Conservation (phyloP, 768 basidiomycete species). For the Neoboletus subvelutipes region DNA sequence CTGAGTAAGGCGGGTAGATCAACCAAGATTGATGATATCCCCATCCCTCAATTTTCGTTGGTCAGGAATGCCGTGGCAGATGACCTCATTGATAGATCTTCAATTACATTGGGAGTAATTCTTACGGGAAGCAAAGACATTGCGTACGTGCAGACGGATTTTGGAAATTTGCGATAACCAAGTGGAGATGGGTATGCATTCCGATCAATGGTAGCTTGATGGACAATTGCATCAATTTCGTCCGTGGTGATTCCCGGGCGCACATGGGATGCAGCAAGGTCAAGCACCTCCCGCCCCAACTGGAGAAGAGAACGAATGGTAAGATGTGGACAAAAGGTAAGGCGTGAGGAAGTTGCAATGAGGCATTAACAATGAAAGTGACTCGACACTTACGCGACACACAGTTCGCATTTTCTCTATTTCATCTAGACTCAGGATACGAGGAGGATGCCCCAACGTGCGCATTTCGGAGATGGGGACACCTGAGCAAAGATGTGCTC, state of each 20-base stretch:
- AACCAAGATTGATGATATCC: constrained; percentile 95
- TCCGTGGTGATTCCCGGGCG: constrained; percentile 95
- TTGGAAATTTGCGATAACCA: constrained; percentile 89
- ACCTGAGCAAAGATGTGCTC: constrained; percentile 39
- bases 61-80: constrained; percentile 97
- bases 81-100: constrained; percentile 91
- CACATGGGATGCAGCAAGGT: constrained; percentile 82
- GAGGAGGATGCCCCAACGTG: constrained; percentile 58
- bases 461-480: constrained; percentile 59
- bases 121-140: constrained; percentile 17
- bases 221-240: constrained; percentile 90
- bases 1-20: constrained; percentile 19
- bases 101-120: constrained; percentile 3
- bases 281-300: constrained; percentile 91
- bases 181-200: constrained; percentile 93
- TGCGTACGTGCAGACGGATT: constrained; percentile 92
- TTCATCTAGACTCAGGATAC: constrained; percentile 67
- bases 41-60: constrained; percentile 81
- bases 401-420: constrained; percentile 87
- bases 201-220: constrained; percentile 86
- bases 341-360: background rate
- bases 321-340: background rate
- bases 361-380: background rate
- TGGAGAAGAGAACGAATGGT: constrained; percentile 31
- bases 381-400: constrained; percentile 63